phyloP scores from a whole-genome alignment of 2,329 filamentous ascomycete species.

The Colletotrichum neosansevieriae region DNA sequence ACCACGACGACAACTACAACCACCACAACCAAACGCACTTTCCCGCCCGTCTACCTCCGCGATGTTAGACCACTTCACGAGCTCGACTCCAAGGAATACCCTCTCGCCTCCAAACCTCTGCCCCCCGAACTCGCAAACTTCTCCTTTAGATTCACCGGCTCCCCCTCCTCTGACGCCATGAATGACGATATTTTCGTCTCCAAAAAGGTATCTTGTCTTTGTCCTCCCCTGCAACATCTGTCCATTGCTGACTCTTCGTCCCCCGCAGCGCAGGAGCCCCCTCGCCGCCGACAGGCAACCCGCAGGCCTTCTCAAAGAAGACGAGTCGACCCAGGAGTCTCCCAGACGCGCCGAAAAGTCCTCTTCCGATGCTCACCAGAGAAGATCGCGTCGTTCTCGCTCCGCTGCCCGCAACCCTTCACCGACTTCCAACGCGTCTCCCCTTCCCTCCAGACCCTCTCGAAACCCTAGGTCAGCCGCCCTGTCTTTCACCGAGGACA shows the following conservation, averaged over 20 bases:
- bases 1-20: conserved; percentile 87
- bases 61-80: conserved; percentile 77
- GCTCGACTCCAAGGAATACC: conserved; percentile 90
- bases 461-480: conserved; percentile 25
- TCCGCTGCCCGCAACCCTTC: conserved; percentile 50
- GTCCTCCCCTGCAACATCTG: background rate
- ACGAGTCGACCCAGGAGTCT: conserved; percentile 48
- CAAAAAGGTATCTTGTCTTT: conserved; percentile 27
- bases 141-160: conserved; percentile 75
- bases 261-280: conserved; percentile 32
- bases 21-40: conserved; percentile 86
- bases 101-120: conserved; percentile 84
- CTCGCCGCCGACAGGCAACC: conserved; percentile 25
- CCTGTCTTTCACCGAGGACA: conserved; percentile 45
- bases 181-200: conserved; percentile 17
- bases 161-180: conserved; percentile 44
- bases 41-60: conserved; percentile 85
- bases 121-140: conserved; percentile 83
- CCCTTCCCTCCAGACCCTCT: conserved; percentile 43
- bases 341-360: conserved; percentile 45
- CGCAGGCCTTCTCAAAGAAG: conserved; percentile 41
- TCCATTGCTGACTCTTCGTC: conserved; percentile 18
- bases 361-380: conserved; percentile 45
- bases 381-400: conserved; percentile 50
- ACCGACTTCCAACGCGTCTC: conserved; percentile 48